Percentiles rank a stretch among this genome's conserved stretches.
phyloP scores from a whole-genome alignment of 179 eudicot genomes.

The Amaranthus tricolor region DNA sequence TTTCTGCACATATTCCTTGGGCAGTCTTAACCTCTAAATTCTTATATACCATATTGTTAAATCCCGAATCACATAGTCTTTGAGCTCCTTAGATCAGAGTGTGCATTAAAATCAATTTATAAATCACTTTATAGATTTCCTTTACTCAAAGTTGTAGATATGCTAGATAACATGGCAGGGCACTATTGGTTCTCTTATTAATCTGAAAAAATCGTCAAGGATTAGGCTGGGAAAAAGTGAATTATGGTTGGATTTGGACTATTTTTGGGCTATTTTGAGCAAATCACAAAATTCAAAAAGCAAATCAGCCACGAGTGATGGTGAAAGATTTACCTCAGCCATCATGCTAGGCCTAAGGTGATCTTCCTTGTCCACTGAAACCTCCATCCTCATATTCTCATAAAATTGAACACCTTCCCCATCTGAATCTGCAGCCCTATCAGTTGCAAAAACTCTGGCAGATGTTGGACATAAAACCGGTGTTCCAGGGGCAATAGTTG shows the following conservation, averaged over 20 bases:
- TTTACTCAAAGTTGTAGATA: background rate
- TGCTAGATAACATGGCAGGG: background rate
- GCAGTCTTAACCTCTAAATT: background rate
- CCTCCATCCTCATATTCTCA: conserved; percentile 32
- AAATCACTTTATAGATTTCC: background rate
- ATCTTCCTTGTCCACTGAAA: conserved; percentile 28
- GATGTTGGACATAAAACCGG: conserved; percentile 50
- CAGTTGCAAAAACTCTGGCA: conserved; percentile 34
- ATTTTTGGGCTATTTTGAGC: no score
- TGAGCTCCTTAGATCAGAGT: background rate
- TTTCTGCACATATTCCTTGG: background rate
- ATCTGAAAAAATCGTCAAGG: background rate
- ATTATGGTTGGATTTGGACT: no score
- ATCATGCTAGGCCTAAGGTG: conserved; percentile 31
- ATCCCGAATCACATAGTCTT: background rate
- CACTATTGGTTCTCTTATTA: background rate
- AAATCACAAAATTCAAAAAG: no score
- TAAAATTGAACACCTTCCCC: conserved; percentile 37
- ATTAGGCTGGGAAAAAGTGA: background rate
- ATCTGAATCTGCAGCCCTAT: conserved; percentile 36
- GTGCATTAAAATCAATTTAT: background rate
- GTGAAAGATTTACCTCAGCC: conserved; percentile 46
- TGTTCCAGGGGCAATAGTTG: conserved; percentile 68
- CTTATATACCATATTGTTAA: background rate
- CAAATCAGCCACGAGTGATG: background rate